A percentile compares a stretch with the other conserved stretches of the same genome.
Conservation (phyloP, 352 stramenopile genomes). For the Phytophthora agathidicida region DNA sequence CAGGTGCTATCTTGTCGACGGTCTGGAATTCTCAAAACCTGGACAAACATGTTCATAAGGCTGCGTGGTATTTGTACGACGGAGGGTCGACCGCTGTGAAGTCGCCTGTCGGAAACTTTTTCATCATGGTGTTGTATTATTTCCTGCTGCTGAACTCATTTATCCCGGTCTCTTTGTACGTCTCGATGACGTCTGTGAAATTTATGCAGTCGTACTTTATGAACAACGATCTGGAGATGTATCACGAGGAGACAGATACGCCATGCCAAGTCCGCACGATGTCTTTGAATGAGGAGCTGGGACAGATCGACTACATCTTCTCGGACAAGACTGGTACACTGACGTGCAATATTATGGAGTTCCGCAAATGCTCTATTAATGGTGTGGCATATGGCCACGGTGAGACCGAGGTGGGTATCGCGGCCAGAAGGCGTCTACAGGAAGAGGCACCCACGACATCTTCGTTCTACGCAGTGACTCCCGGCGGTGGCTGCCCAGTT, state of each 20-base stretch:
- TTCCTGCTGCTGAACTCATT: conserved; percentile 94
- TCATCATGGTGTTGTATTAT: conserved; percentile 94
- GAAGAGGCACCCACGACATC: conserved; percentile 40
- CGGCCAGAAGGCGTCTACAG: conserved; percentile 64
- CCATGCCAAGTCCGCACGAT: conserved; percentile 92
- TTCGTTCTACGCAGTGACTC: conserved; percentile 43
- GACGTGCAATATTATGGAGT: conserved; percentile 97
- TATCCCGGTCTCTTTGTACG: conserved; percentile 95
- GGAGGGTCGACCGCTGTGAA: conserved; percentile 49
- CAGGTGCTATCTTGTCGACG: conserved; percentile 61
- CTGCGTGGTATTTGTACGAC: conserved; percentile 83
- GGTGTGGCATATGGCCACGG: conserved; percentile 92
- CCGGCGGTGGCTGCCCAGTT: conserved; percentile 25
- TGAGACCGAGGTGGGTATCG: conserved; percentile 86
- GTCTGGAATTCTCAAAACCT: conserved; percentile 79
- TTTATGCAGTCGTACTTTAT: conserved; percentile 94
- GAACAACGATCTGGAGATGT: conserved; percentile 93
- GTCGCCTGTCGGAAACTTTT: conserved; percentile 71
- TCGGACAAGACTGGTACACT: conserved; percentile 96
- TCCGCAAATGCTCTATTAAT: conserved; percentile 96
- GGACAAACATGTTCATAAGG: conserved; percentile 29
- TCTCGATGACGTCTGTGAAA: conserved; percentile 93
- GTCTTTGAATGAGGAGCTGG: conserved; percentile 94
- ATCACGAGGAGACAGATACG: conserved; percentile 94
- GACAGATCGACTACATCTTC: conserved; percentile 94